Evolutionary conservation across 2,329 filamentous ascomycete genomes (phyloP), one percentile per base, ranked within the genome.

Genomic region (Alternaria incomplexa): DNA sequence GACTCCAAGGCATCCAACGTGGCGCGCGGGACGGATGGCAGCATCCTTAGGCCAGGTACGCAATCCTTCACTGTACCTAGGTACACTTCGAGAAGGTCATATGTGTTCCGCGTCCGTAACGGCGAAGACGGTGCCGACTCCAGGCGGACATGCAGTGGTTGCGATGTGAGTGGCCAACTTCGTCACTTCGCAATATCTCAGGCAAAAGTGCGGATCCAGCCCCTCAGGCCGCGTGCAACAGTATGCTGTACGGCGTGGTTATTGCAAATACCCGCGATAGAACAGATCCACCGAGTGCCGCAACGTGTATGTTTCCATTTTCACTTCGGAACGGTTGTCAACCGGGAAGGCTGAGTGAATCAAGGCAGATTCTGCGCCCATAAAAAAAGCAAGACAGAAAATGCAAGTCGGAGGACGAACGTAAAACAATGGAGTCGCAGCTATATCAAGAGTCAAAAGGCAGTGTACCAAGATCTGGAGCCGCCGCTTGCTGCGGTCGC

Each of bases 1-100:
- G 58, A 54, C 58, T 56, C 51, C 52, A 60, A 60, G 58, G 58
- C 58, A 45, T 61, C 53, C 54, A 57, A 50, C 32, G 46, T 51
- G 58, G 53, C 53, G 48, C 36, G 30, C 54, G 58, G 54, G 25
- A 45, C 46, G 46, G 53, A 40, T 61, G 58, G 46, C 30, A 44
- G 22, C 20, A 32, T 28, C 46, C 26, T 46, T 36, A 36, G 58
- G 13, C 46, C 23, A 57, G 46, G 53, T 45, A 26, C 36, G 22
- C 22, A 48, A 51, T 45, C 32, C 30, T 58, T 13, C 45, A 13
- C 26, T 30, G 23, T 40, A 40, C n/a, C 36, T 17, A 40, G 2
- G 36, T 3, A 11, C 26, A 13, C 12, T 40, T 43, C 36, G 40
- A 57, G 26, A 28, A 45, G n/a, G 17, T 44, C 15, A 22, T 9